Evolutionary conservation across 225 moss, liverwort and hornwort species (phyloP), one percentile per base, ranked within the genome.

Genomic region (Pleurozium schreberi): DNA sequence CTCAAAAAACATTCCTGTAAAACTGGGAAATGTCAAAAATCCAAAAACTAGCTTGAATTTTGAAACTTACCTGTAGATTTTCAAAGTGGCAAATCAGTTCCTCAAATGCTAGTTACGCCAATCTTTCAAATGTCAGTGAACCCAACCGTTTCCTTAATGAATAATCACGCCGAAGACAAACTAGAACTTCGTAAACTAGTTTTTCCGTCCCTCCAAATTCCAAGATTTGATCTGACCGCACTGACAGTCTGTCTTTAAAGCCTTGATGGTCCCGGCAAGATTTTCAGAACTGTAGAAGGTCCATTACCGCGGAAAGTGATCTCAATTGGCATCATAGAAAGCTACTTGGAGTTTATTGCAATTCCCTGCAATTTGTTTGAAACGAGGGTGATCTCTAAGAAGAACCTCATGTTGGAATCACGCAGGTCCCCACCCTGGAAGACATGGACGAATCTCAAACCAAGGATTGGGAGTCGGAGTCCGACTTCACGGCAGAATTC

Each of bases 371-470:
- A 68, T 40, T 80, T 80, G 61, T n/a, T n/a, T 79, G 50, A 70
- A 79, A 49, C 59, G 33, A 70, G 77, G 61, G 33, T 36, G 65
- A 28, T 69, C 59, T 60, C 30, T 36, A 69, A 69, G 57, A 82
- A 76, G 59, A 38, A 40, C 18, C 18, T 73, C 55, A 66, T 89
- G 34, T 47, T 80, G 86, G 62, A 59, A 77, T 79, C 61, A 60
- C 61, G 92, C 92, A 95, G 94, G 83, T 88, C 49, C 95, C 91
- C 73, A 79, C 92, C 59, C 34, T 93, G 86, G 91, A 94, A 91
- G 93, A 95, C 77, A 81, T 82, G 90, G 93, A 90, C 66, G 85
- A 90, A 33, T 89, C 88, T 45, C 83, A 88, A 86, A 84, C 83
- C 45, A 92, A 91, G 83, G 91, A 93, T 52, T 86, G 89, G 90